phyloP scores from a whole-genome alignment of 176 grass and related monocot genomes.

The Puccinellia tenuiflora region DNA sequence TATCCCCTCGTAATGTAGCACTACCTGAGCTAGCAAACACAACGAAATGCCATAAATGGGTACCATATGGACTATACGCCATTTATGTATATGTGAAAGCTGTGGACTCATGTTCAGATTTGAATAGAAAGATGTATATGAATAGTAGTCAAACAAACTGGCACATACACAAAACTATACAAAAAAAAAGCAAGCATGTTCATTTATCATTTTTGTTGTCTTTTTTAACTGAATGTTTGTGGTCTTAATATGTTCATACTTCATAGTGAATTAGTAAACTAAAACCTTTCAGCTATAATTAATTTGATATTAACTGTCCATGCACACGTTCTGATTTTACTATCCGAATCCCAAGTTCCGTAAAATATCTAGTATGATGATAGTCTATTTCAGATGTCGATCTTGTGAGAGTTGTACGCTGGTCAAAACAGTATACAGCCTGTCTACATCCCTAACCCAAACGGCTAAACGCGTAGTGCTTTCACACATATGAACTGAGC shows the following conservation, averaged over 20 bases:
- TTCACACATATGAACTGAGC: no score
- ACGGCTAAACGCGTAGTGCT: not conserved
- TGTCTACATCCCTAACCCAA: not conserved
- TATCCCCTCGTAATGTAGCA: slow-evolving; percentile 7
- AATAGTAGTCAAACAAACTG: not conserved
- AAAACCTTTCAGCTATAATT: not conserved
- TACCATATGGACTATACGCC: not conserved
- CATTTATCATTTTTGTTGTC: no score
- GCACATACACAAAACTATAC: slow-evolving; percentile 1
- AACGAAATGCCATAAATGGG: not conserved
- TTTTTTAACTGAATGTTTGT: not conserved
- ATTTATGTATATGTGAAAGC: not conserved
- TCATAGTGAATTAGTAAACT: not conserved
- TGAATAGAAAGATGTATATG: not conserved
- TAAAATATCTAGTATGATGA: not conserved
- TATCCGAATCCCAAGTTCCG: slow-evolving; percentile 1
- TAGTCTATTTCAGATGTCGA: not conserved
- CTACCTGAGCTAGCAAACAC: not conserved
- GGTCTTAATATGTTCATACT: not conserved
- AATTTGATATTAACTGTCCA: not conserved
- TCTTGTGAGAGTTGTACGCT: not conserved
- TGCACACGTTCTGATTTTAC: not conserved
- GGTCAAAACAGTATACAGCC: not conserved
- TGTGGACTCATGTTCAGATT: not conserved
- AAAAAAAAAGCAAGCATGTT: not conserved